These are phyloP conservation scores for Nicotiana knightiana DNA, from an alignment of 257 asterid genomes.

Conservation along the genomic window DNA sequence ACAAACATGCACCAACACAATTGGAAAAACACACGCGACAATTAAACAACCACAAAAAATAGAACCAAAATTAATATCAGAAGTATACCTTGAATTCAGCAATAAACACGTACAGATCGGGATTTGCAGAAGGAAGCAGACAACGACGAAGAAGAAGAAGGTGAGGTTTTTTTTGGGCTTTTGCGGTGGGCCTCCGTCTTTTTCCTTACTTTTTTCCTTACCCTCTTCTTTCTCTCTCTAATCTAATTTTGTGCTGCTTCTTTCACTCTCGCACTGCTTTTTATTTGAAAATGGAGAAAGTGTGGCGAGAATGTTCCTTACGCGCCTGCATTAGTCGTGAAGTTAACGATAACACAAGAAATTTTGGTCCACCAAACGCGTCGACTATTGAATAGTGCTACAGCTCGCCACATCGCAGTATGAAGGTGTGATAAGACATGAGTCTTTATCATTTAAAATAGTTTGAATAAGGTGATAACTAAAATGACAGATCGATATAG, in stretches of 20 bases:
- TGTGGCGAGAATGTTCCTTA: background rate
- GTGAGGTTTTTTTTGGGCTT: background rate
- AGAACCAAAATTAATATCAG: background rate
- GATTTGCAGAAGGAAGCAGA: background rate
- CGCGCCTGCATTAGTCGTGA: background rate
- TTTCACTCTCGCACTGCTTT: conserved; percentile 3
- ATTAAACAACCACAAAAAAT: background rate
- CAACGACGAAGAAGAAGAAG: background rate
- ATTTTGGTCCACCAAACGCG: conserved; percentile 7
- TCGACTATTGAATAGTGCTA: background rate
- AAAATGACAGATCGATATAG: rapidly evolving
- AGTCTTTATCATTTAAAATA: background rate
- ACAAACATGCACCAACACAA: conserved; percentile 1
- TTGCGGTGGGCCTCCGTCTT: conserved; percentile 2
- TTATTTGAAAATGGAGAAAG: background rate
- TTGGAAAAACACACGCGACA: background rate
- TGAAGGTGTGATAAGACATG: background rate
- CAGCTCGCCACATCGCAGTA: conserved; percentile 1
- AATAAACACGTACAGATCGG: background rate
- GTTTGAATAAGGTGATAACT: background rate
- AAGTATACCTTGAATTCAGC: background rate
- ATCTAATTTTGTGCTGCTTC: background rate
- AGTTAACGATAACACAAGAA: background rate
- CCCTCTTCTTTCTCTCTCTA: background rate
- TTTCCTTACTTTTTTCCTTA: background rate